A percentile compares a stretch with the other conserved stretches of the same genome.
Evolutionary conservation across 164 flowering plant genomes (phyloP).

Genomic region (Stephania cephalantha): DNA sequence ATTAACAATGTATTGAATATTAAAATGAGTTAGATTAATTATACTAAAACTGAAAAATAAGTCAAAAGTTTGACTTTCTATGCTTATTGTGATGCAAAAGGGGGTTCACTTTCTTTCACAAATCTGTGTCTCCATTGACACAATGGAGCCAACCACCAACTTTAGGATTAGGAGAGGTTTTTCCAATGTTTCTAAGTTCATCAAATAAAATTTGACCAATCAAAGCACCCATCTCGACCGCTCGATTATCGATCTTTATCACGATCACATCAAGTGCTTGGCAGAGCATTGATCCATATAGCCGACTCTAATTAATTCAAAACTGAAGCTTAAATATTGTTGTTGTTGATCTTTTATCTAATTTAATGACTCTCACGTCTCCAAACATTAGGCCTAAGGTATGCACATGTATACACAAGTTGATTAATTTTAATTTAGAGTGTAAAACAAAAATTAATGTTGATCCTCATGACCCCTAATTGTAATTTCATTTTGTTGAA

Average conservation of each 20-base stretch:
- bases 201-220: neutral
- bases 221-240: neutral
- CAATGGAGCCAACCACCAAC: conserved; percentile 5
- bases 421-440: too few species aligned
- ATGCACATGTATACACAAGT: too few species aligned
- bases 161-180: neutral
- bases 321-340: too few species aligned
- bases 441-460: too few species aligned
- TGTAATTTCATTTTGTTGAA: too few species aligned
- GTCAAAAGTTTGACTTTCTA: conserved; percentile 9
- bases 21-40: too few species aligned
- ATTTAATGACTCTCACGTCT: too few species aligned
- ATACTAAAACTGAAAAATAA: neutral
- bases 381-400: too few species aligned
- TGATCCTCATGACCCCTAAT: neutral
- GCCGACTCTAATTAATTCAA: too few species aligned
- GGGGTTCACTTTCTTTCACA: neutral
- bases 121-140: conserved; percentile 5
- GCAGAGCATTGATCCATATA: too few species aligned
- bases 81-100: neutral
- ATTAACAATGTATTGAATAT: neutral
- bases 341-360: too few species aligned
- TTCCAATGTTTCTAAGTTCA: neutral
- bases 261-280: neutral
- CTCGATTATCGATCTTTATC: neutral